phyloP scores from a whole-genome alignment of 2,329 filamentous ascomycete species.

The Clarireedia monteithiana region DNA sequence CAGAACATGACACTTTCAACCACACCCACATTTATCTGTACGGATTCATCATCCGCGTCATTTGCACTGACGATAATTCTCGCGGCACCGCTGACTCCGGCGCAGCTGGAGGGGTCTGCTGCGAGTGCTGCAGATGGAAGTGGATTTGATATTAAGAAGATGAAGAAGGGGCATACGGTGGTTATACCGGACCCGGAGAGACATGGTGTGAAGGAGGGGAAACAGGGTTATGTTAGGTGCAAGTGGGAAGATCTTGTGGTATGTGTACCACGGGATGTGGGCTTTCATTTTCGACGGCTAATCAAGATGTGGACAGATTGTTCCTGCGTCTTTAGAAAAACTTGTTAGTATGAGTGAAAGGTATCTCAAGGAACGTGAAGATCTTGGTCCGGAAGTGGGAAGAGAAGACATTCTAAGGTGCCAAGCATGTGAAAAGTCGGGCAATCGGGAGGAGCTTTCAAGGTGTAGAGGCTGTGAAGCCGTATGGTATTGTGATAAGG shows the following conservation, averaged over 20 bases:
- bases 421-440: conserved; percentile 18
- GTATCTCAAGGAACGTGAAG: not conserved
- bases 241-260: conserved; percentile 14
- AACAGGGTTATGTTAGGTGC: conserved; percentile 22
- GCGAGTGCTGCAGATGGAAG: not conserved
- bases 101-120: conserved; percentile 8
- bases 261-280: not conserved
- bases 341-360: conserved; percentile 15
- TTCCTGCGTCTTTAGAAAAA: conserved; percentile 19
- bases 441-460: conserved; percentile 11
- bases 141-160: conserved; percentile 16
- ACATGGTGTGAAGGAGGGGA: conserved; percentile 19
- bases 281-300: not conserved
- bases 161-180: conserved; percentile 20
- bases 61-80: conserved; percentile 22
- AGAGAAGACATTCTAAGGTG: conserved; percentile 10
- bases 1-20: conserved; percentile 26
- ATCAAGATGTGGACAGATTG: conserved; percentile 14
- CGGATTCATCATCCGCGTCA: conserved; percentile 13
- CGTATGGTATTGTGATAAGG: conserved; percentile 28
- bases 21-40: conserved; percentile 25
- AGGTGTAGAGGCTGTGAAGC: conserved; percentile 23
- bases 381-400: not conserved
- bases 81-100: conserved; percentile 6
- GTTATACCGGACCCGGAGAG: conserved; percentile 14